These are phyloP conservation scores for Alternaria brassicae DNA, from an alignment of 2,329 filamentous ascomycete genomes.

Conservation along the genomic window DNA sequence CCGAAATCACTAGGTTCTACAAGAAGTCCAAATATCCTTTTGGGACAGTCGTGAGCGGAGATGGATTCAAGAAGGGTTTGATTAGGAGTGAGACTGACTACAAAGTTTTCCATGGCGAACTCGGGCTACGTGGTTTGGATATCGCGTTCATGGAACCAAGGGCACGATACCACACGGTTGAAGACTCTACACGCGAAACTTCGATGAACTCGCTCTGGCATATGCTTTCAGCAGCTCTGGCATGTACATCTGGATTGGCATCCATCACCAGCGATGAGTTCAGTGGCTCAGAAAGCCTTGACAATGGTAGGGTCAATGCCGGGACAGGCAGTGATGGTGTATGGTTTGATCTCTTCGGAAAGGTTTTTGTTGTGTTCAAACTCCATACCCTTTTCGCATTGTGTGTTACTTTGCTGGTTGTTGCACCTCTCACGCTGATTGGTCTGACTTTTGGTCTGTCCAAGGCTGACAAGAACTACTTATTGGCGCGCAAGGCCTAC, in stretches of 20 bases:
- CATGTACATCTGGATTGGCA: slow-evolving; percentile 75
- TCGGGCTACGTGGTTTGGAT: slow-evolving; percentile 87
- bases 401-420: slow-evolving; percentile 82
- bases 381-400: slow-evolving; percentile 87
- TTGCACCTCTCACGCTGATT: slow-evolving; percentile 76
- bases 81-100: slow-evolving; percentile 92
- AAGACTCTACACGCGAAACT: slow-evolving; percentile 84
- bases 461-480: slow-evolving; percentile 82
- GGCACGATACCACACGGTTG: slow-evolving; percentile 85
- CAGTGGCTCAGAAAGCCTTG: slow-evolving; percentile 63
- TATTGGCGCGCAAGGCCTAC: slow-evolving; percentile 73
- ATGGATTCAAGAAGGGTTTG: slow-evolving; percentile 81
- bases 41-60: slow-evolving; percentile 79
- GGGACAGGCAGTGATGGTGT: slow-evolving; percentile 74
- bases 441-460: slow-evolving; percentile 72
- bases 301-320: slow-evolving; percentile 67
- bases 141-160: slow-evolving; percentile 90
- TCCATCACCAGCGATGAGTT: slow-evolving; percentile 72
- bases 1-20: slow-evolving; percentile 84
- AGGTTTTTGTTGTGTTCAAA: slow-evolving; percentile 76
- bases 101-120: slow-evolving; percentile 75
- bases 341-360: slow-evolving; percentile 94
- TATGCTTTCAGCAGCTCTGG: slow-evolving; percentile 86
- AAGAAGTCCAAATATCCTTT: slow-evolving; percentile 75
- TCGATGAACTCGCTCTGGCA: slow-evolving; percentile 81